These are phyloP conservation scores for Cucurbita argyrosperma DNA, from an alignment of 306 rosid genomes.

Conservation along the genomic window DNA sequence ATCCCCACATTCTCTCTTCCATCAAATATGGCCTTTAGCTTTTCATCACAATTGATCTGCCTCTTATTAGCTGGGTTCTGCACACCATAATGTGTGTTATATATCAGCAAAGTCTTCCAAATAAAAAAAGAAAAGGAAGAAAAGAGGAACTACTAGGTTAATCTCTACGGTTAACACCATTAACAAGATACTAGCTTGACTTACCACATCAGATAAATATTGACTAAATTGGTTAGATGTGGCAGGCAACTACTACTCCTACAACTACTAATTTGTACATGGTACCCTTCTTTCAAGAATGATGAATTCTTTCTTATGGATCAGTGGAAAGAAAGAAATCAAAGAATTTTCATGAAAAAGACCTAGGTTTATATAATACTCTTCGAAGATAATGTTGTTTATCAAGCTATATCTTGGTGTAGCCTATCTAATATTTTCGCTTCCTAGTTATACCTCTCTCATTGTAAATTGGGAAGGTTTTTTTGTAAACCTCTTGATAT, in stretches of 20 bases:
- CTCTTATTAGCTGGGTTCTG: slow-evolving; percentile 54
- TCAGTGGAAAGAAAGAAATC: too few relatives aligned
- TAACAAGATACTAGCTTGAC: not conserved
- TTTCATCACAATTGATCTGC: slow-evolving; percentile 50
- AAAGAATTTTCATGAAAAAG: too few relatives aligned
- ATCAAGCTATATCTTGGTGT: too few relatives aligned
- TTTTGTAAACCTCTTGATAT: too few relatives aligned
- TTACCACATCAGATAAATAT: not conserved
- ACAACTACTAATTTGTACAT: not conserved
- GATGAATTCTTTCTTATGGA: too few relatives aligned
- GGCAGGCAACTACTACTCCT: not conserved
- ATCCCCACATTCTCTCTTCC: slow-evolving; percentile 50
- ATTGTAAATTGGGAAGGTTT: too few relatives aligned
- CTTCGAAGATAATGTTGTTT: too few relatives aligned
- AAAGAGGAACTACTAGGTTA: not conserved
- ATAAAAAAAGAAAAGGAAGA: not conserved
- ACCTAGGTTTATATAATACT: too few relatives aligned
- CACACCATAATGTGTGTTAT: not conserved
- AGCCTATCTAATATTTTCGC: too few relatives aligned
- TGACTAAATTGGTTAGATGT: not conserved
- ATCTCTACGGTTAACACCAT: not conserved
- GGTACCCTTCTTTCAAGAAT: too few relatives aligned
- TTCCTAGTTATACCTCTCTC: too few relatives aligned
- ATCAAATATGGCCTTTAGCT: slow-evolving; percentile 48
- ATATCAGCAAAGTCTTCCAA: not conserved